Evolutionary conservation across 2,329 filamentous ascomycete species (phyloP), one percentile per base, ranked within the genome.

Genomic region (Ophiosphaerella narmari): DNA sequence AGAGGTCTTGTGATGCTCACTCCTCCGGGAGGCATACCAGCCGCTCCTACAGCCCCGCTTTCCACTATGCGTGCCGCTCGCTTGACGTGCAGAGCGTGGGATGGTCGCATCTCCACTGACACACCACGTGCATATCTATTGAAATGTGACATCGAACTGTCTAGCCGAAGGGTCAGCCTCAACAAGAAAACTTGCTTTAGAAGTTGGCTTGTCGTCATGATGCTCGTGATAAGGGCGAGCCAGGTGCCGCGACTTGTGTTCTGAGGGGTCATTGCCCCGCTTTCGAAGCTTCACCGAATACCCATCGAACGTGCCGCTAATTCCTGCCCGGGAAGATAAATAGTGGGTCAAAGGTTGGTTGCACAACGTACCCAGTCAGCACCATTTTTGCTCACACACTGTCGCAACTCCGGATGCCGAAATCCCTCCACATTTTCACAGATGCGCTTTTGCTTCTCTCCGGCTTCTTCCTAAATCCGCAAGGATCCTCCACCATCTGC

Each of bases 301-400:
- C 12, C 7, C 18, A 16, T 11, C 8, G 26, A 26, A 36, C 23
- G 16, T 13, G 26, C 24, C 35, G 34, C 43, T 32, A 31, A 38
- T 12, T 45, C 34, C 43, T 43, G 40, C 40, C 29, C 26, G 11
- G 11, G 5, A 11, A 29, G 26, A 29, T 29, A 29, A 16, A 18
- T 14, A 11, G 14, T 38, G 35, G 29, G 42, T 16, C 32, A 16
- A 18, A 16, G 5, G 14, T 32, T 24, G 29, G 42, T 16, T 18
- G 13, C 21, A 21, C 12, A 14, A 35, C 1, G 40, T 16, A 34
- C 26, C 42, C 42, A 44, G n/a, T 31, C 42, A 48, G 37, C 39
- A 48, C 39, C 46, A 39, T 23, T 13, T 13, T 6, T 14, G n/a
- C 14, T 11, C 40, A 23, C 45, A 48, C 45, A 39, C 42, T 40